phyloP scores from a whole-genome alignment of 225 moss, liverwort and hornwort species.

The Pseudisothecium myosuroides region DNA sequence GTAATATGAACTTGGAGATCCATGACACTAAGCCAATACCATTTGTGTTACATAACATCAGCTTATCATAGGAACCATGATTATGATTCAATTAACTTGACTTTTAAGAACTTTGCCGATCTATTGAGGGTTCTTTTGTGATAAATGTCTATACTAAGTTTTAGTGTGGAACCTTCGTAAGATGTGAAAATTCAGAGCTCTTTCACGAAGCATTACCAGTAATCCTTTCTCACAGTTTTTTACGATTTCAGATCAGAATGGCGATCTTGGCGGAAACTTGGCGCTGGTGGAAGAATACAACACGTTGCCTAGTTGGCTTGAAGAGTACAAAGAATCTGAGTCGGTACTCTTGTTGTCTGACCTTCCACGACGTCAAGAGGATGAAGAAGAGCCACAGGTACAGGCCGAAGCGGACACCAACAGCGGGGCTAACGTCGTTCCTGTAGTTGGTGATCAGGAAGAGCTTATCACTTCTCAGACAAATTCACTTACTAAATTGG shows the following conservation, averaged over 20 bases:
- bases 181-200: not conserved
- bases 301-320: constrained; percentile 57
- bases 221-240: not conserved
- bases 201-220: not conserved
- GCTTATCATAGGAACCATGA: not conserved
- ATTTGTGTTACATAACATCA: not conserved
- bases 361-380: constrained; percentile 1
- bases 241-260: constrained; percentile 20
- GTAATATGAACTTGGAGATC: not conserved
- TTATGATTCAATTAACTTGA: not conserved
- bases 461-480: not conserved
- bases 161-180: not conserved
- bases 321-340: constrained; percentile 23
- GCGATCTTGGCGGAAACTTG: not conserved
- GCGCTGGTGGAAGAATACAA: constrained; percentile 33
- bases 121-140: not conserved
- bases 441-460: not conserved
- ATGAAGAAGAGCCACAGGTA: not conserved
- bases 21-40: not conserved
- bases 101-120: not conserved
- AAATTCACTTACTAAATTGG: not conserved
- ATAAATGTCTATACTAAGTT: not conserved
- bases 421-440: not conserved
- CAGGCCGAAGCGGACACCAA: not conserved
- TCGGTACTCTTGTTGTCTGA: constrained; percentile 14